Conservation (phyloP, 2,329 filamentous ascomycete species). For the Chaetomiaceae sp. region DNA sequence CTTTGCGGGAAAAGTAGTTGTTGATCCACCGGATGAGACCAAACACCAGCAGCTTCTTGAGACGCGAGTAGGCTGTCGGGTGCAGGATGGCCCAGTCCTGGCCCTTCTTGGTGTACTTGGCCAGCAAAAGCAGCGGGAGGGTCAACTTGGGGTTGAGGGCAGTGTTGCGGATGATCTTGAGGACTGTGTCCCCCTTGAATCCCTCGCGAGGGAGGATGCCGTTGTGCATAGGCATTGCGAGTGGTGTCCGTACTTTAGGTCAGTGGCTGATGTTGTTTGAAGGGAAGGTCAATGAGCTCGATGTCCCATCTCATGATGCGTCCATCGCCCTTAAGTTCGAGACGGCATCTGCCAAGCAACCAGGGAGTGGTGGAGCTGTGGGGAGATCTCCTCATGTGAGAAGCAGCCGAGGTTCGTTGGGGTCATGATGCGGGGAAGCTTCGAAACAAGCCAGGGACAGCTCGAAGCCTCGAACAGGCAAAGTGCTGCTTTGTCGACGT, state of each 20-base stretch:
- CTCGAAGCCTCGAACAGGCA: slow-evolving; percentile 13
- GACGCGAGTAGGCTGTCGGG: slow-evolving; percentile 44
- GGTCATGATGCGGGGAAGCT: slow-evolving; percentile 18
- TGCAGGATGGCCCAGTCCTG: slow-evolving; percentile 50
- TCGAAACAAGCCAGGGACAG: not conserved
- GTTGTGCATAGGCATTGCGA: slow-evolving; percentile 44
- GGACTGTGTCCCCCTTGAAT: slow-evolving; percentile 57
- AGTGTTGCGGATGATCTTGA: slow-evolving; percentile 54
- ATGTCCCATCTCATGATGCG: not conserved
- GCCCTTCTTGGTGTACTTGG: slow-evolving; percentile 60
- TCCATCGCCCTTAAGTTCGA: not conserved
- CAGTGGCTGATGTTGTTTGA: not conserved
- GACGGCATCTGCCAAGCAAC: slow-evolving; percentile 4
- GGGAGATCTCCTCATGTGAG: slow-evolving; percentile 11
- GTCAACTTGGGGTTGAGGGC: slow-evolving; percentile 61
- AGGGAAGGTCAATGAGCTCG: not conserved
- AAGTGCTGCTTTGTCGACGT: not conserved
- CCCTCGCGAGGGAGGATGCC: slow-evolving; percentile 53
- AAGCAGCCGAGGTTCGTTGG: slow-evolving; percentile 13
- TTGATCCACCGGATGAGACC: slow-evolving; percentile 47
- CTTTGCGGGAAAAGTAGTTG: slow-evolving; percentile 47
- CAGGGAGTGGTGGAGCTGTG: slow-evolving; percentile 1
- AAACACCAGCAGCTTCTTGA: slow-evolving; percentile 51
- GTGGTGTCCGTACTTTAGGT: not conserved
- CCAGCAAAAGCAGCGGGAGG: slow-evolving; percentile 58